Base-by-base conservation (phyloP, 306 rosid species). In the Astragalus membranaceus region DNA sequence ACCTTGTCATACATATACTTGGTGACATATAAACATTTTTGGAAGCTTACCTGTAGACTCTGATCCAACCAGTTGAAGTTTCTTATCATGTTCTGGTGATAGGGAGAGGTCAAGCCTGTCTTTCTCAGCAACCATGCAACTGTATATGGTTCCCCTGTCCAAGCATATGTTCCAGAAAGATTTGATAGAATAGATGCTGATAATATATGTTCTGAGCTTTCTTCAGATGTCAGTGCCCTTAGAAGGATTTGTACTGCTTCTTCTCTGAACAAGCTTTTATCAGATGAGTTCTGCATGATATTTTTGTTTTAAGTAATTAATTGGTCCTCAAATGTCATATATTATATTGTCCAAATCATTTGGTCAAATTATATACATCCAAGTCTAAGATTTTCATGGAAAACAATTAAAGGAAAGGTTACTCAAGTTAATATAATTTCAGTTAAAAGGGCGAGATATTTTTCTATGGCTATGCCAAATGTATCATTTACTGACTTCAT, bases 71-170 rank as follows among this genome's bases (percentile, higher is more conserved):
- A 85, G 61, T 76, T 75, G 65, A 87, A 80, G 70, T 84, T 76
- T 75, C 85, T 75, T 66, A 87, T 83, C 89, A 83, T 83, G 64
- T 85, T 89, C 73, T 82, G 85, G 70, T 82, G 88, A 79, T 72
- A 78, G 10, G 60, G 67, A 69, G 86, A 82, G 60, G 85, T 77
- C 83, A 87, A 77, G 48, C 93, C 90, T 15, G 87, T 78, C 78
- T 87, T 87, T 74, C 64, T 87, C 61, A 87, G 82, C 87, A 87
- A 51, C 96, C 96, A 89, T 76, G 88, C 92, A n/a, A 79, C 80
- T 57, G 96, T 83, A 66, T 85, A 89, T 43, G 96, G 75, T 64
- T 89, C 96, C 23, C 96, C 96, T 8, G 88, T 82, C 96, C 91
- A 89, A 10, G 86, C 67, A 74, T 81, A 82, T 36, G 91, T 87